phyloP scores from a whole-genome alignment of 1,284 basidiomycete genomes.

The Crucibulum parvulum region DNA sequence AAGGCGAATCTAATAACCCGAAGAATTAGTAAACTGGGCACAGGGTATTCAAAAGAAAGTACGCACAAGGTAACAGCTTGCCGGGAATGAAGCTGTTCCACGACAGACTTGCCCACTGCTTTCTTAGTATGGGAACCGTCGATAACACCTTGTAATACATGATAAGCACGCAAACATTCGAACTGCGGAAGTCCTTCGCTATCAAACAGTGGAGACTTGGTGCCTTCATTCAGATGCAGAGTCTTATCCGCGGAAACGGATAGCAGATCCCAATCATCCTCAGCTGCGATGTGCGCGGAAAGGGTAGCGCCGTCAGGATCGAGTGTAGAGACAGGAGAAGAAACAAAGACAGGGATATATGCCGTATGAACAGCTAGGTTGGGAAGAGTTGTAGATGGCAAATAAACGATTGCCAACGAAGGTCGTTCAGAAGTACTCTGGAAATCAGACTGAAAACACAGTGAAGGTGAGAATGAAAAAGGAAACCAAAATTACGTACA shows the following conservation, averaged over 20 bases:
- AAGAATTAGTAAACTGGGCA: slow-evolving; percentile 8
- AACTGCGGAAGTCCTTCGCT: slow-evolving; percentile 49
- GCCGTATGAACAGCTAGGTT: slow-evolving; percentile 57
- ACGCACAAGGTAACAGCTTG: slow-evolving; percentile 71
- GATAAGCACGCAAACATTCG: slow-evolving; percentile 48
- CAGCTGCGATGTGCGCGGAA: slow-evolving; percentile 41
- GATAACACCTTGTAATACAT: slow-evolving; percentile 53
- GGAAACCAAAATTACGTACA: slow-evolving; percentile 51
- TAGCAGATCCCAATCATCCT: slow-evolving; percentile 56
- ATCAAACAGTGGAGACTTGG: slow-evolving; percentile 50
- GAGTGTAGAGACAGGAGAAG: slow-evolving; percentile 29
- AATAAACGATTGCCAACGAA: slow-evolving; percentile 70
- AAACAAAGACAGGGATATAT: slow-evolving; percentile 64
- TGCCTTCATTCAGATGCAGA: slow-evolving; percentile 39
- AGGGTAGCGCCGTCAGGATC: slow-evolving; percentile 34
- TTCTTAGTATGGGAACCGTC: slow-evolving; percentile 36
- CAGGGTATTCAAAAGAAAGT: slow-evolving; percentile 5
- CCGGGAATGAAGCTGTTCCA: slow-evolving; percentile 50
- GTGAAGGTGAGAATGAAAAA: slow-evolving; percentile 49
- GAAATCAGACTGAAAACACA: slow-evolving; percentile 47
- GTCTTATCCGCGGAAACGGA: slow-evolving; percentile 47
- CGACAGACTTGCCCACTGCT: slow-evolving; percentile 35
- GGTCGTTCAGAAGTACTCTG: slow-evolving; percentile 46
- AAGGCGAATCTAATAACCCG: slow-evolving; percentile 59
- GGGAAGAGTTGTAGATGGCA: slow-evolving; percentile 53